phyloP scores from a whole-genome alignment of 192 early-diverging fungal species.

The Linnemannia zychae region DNA sequence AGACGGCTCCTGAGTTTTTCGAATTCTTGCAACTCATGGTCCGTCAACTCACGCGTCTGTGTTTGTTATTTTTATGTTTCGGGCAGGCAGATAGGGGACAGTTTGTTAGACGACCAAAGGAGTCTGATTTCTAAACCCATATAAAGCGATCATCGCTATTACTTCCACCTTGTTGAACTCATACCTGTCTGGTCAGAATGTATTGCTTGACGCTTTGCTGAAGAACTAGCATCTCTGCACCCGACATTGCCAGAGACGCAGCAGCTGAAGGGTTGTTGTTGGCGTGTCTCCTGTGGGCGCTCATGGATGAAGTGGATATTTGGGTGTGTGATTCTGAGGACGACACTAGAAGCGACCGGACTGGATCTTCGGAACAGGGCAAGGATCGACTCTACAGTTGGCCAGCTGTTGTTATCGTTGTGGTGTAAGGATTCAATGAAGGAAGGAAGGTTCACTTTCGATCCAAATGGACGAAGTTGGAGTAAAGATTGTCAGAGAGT shows the following conservation, averaged over 20 bases:
- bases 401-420: no score
- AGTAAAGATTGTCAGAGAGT: no score
- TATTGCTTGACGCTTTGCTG: constrained; percentile 41
- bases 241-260: constrained; percentile 11
- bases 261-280: background rate
- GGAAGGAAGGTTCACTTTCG: no score
- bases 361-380: no score
- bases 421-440: no score
- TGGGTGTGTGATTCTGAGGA: background rate
- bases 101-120: background rate
- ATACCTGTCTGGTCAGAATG: constrained; percentile 34
- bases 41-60: constrained; percentile 28
- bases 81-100: background rate
- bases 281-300: background rate
- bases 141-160: background rate
- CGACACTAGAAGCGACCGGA: background rate
- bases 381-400: no score
- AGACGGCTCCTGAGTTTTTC: constrained; percentile 29
- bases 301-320: background rate
- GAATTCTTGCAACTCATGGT: constrained; percentile 32
- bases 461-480: no score
- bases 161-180: background rate
- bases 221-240: constrained; percentile 31
- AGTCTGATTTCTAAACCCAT: background rate
- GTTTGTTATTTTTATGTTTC: background rate